These are phyloP conservation scores for Coniochaeta sp. DNA, from an alignment of 2,329 filamentous ascomycete species.

Conservation along the genomic window DNA sequence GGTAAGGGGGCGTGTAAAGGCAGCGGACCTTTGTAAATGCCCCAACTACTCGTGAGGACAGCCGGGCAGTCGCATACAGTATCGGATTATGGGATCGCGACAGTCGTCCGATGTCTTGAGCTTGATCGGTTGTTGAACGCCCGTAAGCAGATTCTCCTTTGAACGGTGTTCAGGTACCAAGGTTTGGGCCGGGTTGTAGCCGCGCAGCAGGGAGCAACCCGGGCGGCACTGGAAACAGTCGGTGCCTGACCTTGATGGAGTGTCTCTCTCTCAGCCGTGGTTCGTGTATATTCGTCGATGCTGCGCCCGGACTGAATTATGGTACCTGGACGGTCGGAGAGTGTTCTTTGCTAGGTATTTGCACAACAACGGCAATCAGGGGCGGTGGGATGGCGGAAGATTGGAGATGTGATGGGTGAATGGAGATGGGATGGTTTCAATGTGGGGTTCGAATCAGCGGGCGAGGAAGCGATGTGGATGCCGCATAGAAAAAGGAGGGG, in stretches of 20 bases:
- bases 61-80: not conserved
- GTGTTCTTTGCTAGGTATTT: not conserved
- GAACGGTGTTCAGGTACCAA: not conserved
- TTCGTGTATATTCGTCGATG: too few species aligned
- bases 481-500: constrained; percentile 1
- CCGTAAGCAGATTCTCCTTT: too few species aligned
- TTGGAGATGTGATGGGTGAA: not conserved
- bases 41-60: not conserved
- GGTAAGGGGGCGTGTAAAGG: not conserved
- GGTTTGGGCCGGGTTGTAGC: not conserved
- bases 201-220: not conserved
- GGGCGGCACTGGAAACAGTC: constrained; percentile 1
- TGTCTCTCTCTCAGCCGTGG: too few species aligned
- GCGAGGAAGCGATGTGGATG: not conserved
- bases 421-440: not conserved
- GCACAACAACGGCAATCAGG: not conserved
- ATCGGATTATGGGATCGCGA: not conserved
- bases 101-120: not conserved
- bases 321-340: too few species aligned
- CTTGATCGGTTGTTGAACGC: not conserved
- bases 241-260: not conserved
- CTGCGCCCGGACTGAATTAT: too few species aligned
- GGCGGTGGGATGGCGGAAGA: not conserved
- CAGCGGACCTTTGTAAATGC: not conserved
- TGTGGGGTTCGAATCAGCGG: constrained; percentile 2